phyloP scores from a whole-genome alignment of 257 asterid genomes.

The Capsicum rhomboideum region DNA sequence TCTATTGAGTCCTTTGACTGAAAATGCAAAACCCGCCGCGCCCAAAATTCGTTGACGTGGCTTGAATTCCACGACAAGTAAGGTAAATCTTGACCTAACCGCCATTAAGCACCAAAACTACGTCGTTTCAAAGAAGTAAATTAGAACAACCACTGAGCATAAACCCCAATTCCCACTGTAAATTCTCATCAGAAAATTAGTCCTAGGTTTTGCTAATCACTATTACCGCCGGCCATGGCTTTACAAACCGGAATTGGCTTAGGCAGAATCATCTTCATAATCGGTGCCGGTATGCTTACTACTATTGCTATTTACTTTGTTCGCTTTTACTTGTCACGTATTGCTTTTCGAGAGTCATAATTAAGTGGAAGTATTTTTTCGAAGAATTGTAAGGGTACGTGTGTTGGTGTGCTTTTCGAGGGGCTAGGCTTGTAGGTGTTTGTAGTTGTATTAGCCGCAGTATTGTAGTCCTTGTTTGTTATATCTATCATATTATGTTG shows the following conservation, averaged over 20 bases:
- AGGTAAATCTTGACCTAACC: background rate
- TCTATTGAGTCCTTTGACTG: too few relatives aligned
- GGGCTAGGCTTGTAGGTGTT: too few relatives aligned
- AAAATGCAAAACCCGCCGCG: too few relatives aligned
- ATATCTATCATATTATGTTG: too few relatives aligned
- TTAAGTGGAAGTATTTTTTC: too few relatives aligned
- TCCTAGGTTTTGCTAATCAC: background rate
- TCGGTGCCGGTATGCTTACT: background rate
- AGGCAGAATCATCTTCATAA: background rate
- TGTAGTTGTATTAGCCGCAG: too few relatives aligned
- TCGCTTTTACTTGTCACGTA: too few relatives aligned
- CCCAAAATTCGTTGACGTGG: background rate
- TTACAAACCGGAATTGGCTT: constrained; percentile 9
- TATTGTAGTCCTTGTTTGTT: too few relatives aligned
- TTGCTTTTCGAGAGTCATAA: too few relatives aligned
- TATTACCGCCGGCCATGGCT: background rate
- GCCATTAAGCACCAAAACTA: background rate
- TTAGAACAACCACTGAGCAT: background rate
- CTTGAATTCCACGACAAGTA: background rate
- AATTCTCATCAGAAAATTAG: background rate
- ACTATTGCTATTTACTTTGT: too few relatives aligned
- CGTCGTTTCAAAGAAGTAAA: background rate
- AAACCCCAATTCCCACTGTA: background rate
- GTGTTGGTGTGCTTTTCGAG: too few relatives aligned
- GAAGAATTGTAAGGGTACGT: too few relatives aligned